phyloP scores from a whole-genome alignment of 345 rosid species.

The Toxicodendron radicans region DNA sequence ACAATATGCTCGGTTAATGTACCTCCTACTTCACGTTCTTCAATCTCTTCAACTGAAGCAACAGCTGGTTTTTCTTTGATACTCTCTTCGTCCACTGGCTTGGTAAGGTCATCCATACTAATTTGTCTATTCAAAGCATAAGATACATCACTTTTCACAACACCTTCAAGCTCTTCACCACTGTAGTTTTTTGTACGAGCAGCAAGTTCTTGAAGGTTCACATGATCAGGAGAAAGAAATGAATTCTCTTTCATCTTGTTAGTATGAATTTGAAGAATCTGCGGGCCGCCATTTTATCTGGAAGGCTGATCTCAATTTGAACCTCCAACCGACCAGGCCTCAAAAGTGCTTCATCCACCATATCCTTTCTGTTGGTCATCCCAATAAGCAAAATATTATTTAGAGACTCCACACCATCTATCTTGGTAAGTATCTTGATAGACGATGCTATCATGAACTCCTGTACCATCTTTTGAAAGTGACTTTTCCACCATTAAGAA shows the following conservation, averaged over 20 bases:
- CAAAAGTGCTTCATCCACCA: conserved; percentile 98
- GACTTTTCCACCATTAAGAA: too few relatives aligned
- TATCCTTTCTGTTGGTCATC: conserved; percentile 99
- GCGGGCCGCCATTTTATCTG: conserved; percentile 93
- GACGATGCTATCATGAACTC: too few relatives aligned
- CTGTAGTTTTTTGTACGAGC: conserved; percentile 97
- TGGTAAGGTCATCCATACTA: conserved; percentile 94
- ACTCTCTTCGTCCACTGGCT: conserved; percentile 96
- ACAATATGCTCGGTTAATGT: too few relatives aligned
- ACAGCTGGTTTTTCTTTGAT: too few relatives aligned
- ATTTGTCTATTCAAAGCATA: conserved; percentile 93
- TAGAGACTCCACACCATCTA: conserved; percentile 98
- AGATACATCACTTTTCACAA: conserved; percentile 97
- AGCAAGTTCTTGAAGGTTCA: conserved; percentile 88
- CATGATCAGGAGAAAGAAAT: conserved; percentile 76
- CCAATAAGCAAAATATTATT: conserved; percentile 99
- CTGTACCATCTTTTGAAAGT: too few relatives aligned
- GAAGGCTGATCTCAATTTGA: conserved; percentile 99
- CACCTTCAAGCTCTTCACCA: conserved; percentile 99
- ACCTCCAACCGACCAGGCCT: conserved; percentile 99
- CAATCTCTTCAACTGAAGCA: too few relatives aligned
- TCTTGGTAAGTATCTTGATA: too few relatives aligned
- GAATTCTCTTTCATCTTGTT: conserved; percentile 98
- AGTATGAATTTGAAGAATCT: conserved; percentile 96
- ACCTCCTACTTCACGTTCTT: too few relatives aligned